Evolutionary conservation across 805 yeast species (phyloP), one percentile per base, ranked within the genome.

Genomic region (Myxozyma sirexii): DNA sequence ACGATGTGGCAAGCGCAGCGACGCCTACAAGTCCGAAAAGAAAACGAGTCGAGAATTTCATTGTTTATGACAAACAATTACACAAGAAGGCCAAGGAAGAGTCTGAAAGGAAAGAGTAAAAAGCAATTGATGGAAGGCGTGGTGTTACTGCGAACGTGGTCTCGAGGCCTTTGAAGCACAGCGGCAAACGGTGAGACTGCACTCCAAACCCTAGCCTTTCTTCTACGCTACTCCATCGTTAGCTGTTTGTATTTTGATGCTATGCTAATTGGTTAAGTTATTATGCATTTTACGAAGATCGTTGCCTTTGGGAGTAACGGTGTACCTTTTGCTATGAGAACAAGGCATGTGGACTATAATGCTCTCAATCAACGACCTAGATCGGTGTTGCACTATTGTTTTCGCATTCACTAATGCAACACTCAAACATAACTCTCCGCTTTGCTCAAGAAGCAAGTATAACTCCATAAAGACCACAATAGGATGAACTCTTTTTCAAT

Each of bases 1-100:
- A 48, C 17, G 42, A 23, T 35, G 37, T 33, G 26, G 59, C 48
- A 39, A 57, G 50, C n/a, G 51, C 62, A 3, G 62, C 51, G 17
- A 37, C 53, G 41, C 51, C 41, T 15, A 35, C 13, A 23, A 48
- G 39, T 13, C 58, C 61, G 13, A 52, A 19, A 19, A 47, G 29
- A 19, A 41, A n/a, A 17, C 31, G 19, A 19, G 55, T 10, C 10
- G 48, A 45, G 31, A 42, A 56, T 21, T 57, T 51, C 59, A 55
- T 55, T 15, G 10, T 33, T 31, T 33, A 37, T 15, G 23, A 44
- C 46, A 21, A 35, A n/a, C 35, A 57, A 38, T 38, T 13, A 38
- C 12, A 15, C n/a, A 10, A 2, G 42, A 38, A 38, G 4, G 42
- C n/a, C 17, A 38, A 10, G 10, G n/a, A 17, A 13, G 21, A 38